Evolutionary conservation across 192 early-diverging fungal genomes (phyloP), one percentile per base, ranked within the genome.

Genomic region (Linderina pennispora): DNA sequence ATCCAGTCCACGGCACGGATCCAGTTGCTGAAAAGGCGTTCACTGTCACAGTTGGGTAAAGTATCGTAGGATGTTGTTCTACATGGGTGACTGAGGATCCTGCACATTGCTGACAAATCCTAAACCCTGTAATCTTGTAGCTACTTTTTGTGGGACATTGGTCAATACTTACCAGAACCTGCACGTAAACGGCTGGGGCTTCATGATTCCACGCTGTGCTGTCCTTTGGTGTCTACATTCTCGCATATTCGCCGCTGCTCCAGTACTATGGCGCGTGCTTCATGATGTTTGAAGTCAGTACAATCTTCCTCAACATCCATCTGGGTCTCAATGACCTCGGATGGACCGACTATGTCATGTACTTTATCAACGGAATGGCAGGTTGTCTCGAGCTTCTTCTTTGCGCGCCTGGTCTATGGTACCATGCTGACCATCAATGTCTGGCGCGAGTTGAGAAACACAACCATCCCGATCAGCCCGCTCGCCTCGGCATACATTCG

Each of bases 61-160:
- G n/a, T n/a, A n/a, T n/a, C n/a, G n/a, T n/a, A n/a, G n/a, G n/a
- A n/a, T n/a, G n/a, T n/a, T n/a, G n/a, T n/a, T n/a, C n/a, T n/a
- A n/a, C n/a, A n/a, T n/a, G n/a, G n/a, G n/a, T n/a, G n/a, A n/a
- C n/a, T n/a, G n/a, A n/a, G n/a, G n/a, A n/a, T n/a, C n/a, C n/a
- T n/a, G n/a, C n/a, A n/a, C n/a, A n/a, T n/a, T n/a, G n/a, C n/a
- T n/a, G n/a, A n/a, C n/a, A n/a, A n/a, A n/a, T n/a, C n/a, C n/a
- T n/a, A n/a, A n/a, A n/a, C n/a, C n/a, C n/a, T n/a, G n/a, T n/a
- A n/a, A n/a, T n/a, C n/a, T n/a, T n/a, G n/a, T n/a, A n/a, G n/a
- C 69, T 89, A 92, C 60, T 97, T 97, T 65, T 53, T 92, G 24
- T 97, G 93, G 93, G 93, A 97, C 62, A 80, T 83, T 0, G n/a